Base-by-base conservation (phyloP, 495 filamentous ascomycete species). In the Neurospora terricola region DNA sequence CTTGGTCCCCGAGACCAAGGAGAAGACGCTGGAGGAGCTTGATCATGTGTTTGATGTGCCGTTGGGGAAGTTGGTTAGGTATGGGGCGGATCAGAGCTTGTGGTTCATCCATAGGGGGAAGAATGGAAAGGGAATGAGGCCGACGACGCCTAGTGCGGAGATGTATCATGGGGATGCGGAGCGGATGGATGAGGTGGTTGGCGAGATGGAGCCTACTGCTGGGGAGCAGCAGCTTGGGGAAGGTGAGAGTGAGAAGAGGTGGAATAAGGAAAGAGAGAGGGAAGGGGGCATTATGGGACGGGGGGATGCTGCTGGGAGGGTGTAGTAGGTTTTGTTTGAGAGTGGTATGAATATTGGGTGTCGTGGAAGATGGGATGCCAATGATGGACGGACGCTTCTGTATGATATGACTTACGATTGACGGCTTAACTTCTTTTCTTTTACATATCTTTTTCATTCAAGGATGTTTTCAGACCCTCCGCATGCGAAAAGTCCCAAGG, bases 1-100 rank as follows among this genome's bases (percentile, higher is more conserved):
- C 66, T 92, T 88, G 81, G 85, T 94, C 1, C 92, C 92, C 10
- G 92, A 94, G 83, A 94, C 93, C 2, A 94, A 94, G 81, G 91
- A 92, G 77, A 88, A 89, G 70, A 94, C 92, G 27, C 85, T 95
- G 1, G 90, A 93, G 78, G 90, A 92, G 74, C 80, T 90, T 30
- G 88, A 89, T 73, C 81, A 81, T 72, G 88, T 90, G 21, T 90
- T 90, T 48, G 73, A 75, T 21, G 74, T 76, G 27, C 42, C 69
- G 5, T 18, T 72, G 30, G 38, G 18, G 6, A 27, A 42, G 38
- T n/a, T 37, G 54, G 40, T 74, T 5, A 40, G 12, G 40, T 74
- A 71, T 37, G 69, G 73, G 2, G 69, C 48, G 1, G 39, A 30
- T 37, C 72, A 76, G 70, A 70, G 37, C n/a, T 14, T 37, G 59